Conservation (phyloP, 2,329 filamentous ascomycete genomes). For the Fusarium sambucinum region DNA sequence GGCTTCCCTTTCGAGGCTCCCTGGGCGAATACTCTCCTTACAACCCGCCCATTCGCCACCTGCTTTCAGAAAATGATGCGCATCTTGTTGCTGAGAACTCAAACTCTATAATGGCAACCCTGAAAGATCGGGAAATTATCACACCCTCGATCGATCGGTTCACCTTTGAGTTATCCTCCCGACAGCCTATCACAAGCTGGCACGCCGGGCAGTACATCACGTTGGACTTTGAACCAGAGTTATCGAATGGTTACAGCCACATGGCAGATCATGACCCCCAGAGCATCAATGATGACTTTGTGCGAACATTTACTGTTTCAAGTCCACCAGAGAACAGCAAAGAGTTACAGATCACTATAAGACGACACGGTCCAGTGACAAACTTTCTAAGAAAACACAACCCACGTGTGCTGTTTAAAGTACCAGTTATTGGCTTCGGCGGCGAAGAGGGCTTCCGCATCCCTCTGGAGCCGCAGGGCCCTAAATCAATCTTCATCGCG, state of each 20-base stretch:
- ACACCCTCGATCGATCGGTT: constrained; percentile 77
- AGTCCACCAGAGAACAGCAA: constrained; percentile 60
- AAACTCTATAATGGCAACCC: constrained; percentile 59
- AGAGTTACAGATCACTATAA: constrained; percentile 78
- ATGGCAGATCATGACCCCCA: constrained; percentile 86
- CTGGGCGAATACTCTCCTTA: constrained; percentile 76
- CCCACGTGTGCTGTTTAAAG: constrained; percentile 65
- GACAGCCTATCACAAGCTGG: constrained; percentile 59
- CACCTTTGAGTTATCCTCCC: constrained; percentile 56
- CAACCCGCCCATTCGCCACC: constrained; percentile 77
- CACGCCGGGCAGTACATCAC: constrained; percentile 81
- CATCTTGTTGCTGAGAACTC: constrained; percentile 24
- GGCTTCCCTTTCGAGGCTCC: constrained; percentile 75
- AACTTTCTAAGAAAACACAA: constrained; percentile 71
- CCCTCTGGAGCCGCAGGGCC: constrained; percentile 37
- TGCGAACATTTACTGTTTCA: constrained; percentile 86
- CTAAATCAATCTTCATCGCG: constrained; percentile 72
- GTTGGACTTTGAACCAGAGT: constrained; percentile 75
- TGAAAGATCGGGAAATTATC: constrained; percentile 70
- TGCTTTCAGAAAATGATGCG: constrained; percentile 66
- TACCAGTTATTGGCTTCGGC: constrained; percentile 79
- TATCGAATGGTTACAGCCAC: constrained; percentile 81
- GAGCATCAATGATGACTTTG: constrained; percentile 85
- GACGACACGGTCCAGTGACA: constrained; percentile 78
- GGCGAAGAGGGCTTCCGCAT: constrained; percentile 65